A percentile compares a stretch with the other conserved stretches of the same genome.
Conservation (phyloP, 345 rosid genomes). For the Brassica incana region DNA sequence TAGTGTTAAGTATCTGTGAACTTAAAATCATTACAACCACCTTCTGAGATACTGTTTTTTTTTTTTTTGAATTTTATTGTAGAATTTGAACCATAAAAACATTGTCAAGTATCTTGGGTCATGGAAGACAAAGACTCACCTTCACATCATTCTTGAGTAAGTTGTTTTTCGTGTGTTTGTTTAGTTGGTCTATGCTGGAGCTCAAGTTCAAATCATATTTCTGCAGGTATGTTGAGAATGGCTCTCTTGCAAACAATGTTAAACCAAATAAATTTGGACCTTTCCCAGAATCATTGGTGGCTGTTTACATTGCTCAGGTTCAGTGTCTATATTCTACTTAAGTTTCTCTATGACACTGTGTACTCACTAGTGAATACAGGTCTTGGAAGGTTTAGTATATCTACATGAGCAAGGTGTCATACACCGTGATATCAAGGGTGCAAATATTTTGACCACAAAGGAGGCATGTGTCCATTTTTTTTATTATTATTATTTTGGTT, state of each 20-base stretch:
- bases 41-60: neutral
- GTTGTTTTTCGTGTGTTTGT: slow-evolving; percentile 31
- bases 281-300: slow-evolving; percentile 95
- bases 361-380: slow-evolving; percentile 53
- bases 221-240: slow-evolving; percentile 94
- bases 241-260: slow-evolving; percentile 96
- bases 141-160: slow-evolving; percentile 98
- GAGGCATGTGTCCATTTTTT: slow-evolving; percentile 54
- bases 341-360: slow-evolving; percentile 7
- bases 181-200: neutral
- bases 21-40: neutral
- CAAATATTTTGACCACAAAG: slow-evolving; percentile 97
- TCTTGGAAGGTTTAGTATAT: slow-evolving; percentile 95
- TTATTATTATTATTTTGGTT: slow-evolving; percentile 5
- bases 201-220: slow-evolving; percentile 24
- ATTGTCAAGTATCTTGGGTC: slow-evolving; percentile 99
- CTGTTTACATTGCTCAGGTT: slow-evolving; percentile 98
- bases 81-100: slow-evolving; percentile 1
- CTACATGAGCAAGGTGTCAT: slow-evolving; percentile 98
- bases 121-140: slow-evolving; percentile 84
- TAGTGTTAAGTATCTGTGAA: neutral
- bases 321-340: slow-evolving; percentile 34
- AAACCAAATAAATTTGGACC: slow-evolving; percentile 99
- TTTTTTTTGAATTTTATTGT: neutral
- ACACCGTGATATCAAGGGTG: slow-evolving; percentile 99